Evolutionary conservation across 2,329 filamentous ascomycete genomes (phyloP).

Genomic region (Penicillium sp.): DNA sequence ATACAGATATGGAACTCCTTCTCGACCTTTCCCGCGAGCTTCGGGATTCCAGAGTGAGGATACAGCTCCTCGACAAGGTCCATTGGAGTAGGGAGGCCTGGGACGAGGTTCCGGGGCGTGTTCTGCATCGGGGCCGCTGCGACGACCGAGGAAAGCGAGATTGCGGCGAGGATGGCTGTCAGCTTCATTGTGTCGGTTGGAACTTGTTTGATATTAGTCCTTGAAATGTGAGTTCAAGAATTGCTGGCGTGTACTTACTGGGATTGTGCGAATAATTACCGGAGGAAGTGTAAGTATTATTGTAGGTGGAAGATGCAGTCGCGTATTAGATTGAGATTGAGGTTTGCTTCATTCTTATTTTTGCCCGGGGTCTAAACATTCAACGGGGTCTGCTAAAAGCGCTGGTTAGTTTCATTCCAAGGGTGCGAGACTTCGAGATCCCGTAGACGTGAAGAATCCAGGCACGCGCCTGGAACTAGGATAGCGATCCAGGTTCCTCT

Average conservation of each 20-base stretch:
- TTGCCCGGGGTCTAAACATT: background rate
- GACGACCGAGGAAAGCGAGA: conserved; percentile 7
- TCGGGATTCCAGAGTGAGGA: conserved; percentile 17
- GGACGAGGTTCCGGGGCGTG: conserved; percentile 5
- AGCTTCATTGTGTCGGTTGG: conserved; percentile 15
- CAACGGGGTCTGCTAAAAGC: background rate
- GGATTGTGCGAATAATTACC: background rate
- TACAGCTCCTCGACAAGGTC: conserved; percentile 13
- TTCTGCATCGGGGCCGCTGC: conserved; percentile 9
- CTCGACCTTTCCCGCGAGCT: conserved; percentile 9
- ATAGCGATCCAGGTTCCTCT: background rate
- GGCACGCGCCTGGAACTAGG: background rate
- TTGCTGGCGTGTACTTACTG: background rate
- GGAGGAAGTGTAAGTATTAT: background rate
- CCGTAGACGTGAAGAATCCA: background rate
- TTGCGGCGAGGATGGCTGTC: conserved; percentile 9
- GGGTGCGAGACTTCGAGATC: background rate
- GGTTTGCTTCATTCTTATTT: background rate
- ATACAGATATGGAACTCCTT: conserved; percentile 13
- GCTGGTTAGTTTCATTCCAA: background rate
- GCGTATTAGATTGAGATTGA: background rate
- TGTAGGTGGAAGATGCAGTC: background rate
- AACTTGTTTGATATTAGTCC: background rate
- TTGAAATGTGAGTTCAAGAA: background rate
- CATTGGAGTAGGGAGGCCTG: conserved; percentile 7